phyloP scores from a whole-genome alignment of 306 rosid genomes.

The Neltuma alba region DNA sequence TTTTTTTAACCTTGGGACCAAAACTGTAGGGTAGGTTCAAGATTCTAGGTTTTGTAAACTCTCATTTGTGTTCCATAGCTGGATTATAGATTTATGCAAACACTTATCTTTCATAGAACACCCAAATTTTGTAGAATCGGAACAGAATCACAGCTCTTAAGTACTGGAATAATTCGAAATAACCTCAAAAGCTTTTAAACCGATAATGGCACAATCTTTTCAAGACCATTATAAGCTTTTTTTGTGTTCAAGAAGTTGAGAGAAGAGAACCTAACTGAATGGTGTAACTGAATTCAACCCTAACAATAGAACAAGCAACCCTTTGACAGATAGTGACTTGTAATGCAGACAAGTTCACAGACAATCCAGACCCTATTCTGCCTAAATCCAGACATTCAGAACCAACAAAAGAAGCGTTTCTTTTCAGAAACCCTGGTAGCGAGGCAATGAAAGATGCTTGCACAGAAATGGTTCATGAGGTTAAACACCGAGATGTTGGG shows the following conservation, averaged over 20 bases:
- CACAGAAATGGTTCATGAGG: conserved; percentile 54
- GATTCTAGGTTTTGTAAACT: not conserved
- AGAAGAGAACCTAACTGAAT: conserved; percentile 1
- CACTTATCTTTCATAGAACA: not conserved
- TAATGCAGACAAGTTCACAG: conserved; percentile 85
- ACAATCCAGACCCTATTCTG: conserved; percentile 56
- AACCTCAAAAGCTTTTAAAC: not conserved
- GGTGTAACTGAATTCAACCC: conserved; percentile 4
- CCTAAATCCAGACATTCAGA: conserved; percentile 63
- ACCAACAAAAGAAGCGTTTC: conserved; percentile 70
- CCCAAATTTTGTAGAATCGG: not conserved
- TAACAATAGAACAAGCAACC: not conserved
- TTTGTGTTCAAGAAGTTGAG: not conserved
- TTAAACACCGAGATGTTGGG: conserved; percentile 79
- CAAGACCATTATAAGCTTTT: not conserved
- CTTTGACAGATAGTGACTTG: conserved; percentile 36
- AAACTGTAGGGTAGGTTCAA: conserved; percentile 31
- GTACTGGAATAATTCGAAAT: not conserved
- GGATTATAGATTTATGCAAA: not conserved
- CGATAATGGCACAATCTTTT: not conserved
- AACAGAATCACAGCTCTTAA: not conserved
- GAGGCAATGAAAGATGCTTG: conserved; percentile 22
- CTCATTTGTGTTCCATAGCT: not conserved
- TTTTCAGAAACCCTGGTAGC: conserved; percentile 51
- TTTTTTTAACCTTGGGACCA: not conserved